These are phyloP conservation scores for Didymella pinodella DNA, from an alignment of 2,329 filamentous ascomycete species.

Conservation along the genomic window DNA sequence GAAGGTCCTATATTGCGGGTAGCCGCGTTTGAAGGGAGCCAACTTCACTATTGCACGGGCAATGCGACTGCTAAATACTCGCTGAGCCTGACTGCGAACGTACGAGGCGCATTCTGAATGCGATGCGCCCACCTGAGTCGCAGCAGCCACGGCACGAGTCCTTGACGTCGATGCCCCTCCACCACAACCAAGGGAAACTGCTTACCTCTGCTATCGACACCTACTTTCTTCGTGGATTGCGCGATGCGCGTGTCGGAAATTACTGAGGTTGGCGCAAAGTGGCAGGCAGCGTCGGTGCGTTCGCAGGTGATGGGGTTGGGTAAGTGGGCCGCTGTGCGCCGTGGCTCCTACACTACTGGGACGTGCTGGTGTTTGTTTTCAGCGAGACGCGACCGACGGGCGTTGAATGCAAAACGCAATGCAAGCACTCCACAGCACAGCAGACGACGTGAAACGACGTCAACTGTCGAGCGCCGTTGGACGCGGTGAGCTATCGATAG, in stretches of 20 bases:
- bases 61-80: constrained; percentile 5
- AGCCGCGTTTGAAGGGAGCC: constrained; percentile 7
- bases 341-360: constrained; percentile 10
- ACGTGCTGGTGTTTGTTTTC: constrained; percentile 23
- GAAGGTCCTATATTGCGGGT: constrained; percentile 6
- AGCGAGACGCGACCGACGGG: constrained; percentile 24
- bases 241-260: constrained; percentile 13
- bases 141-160: constrained; percentile 9
- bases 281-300: constrained; percentile 22
- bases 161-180: constrained; percentile 20
- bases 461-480: constrained; percentile 17
- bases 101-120: constrained; percentile 3
- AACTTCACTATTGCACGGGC: background rate
- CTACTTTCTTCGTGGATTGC: constrained; percentile 4
- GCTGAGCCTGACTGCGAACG: constrained; percentile 3
- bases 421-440: background rate
- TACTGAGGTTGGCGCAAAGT: constrained; percentile 21
- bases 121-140: constrained; percentile 6
- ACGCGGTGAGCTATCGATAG: constrained; percentile 26
- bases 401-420: constrained; percentile 13
- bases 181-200: constrained; percentile 10
- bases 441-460: constrained; percentile 16
- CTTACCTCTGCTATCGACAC: constrained; percentile 13
- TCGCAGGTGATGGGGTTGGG: constrained; percentile 23
- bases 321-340: constrained; percentile 21